These are phyloP conservation scores for Cryptococcus sp. DNA, from an alignment of 1,284 basidiomycete genomes.

Conservation along the genomic window DNA sequence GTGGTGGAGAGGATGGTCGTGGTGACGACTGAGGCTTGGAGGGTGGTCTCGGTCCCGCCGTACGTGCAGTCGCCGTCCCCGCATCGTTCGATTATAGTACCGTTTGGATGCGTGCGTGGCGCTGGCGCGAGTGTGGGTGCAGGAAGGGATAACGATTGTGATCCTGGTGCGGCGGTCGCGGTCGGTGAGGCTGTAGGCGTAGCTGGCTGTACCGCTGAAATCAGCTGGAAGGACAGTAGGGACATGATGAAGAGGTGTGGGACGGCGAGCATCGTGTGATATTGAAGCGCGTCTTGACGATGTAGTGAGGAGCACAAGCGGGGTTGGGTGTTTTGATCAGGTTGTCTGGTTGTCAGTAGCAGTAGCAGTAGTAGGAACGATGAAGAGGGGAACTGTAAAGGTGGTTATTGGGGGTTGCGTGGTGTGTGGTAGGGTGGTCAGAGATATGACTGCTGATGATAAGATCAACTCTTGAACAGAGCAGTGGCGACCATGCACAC, in stretches of 20 bases:
- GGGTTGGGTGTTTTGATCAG: not conserved
- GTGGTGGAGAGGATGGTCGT: slow-evolving; percentile 37
- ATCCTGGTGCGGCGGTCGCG: no score
- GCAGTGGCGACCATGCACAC: no score
- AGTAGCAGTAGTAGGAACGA: not conserved
- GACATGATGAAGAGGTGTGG: not conserved
- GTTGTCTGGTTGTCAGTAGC: slow-evolving; percentile 1
- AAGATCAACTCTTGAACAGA: no score
- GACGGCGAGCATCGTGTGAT: not conserved
- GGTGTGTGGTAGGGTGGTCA: no score
- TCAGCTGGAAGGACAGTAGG: no score
- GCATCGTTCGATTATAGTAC: slow-evolving; percentile 20
- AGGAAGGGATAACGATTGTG: not conserved
- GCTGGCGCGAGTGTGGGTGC: slow-evolving; percentile 2
- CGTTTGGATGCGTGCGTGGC: slow-evolving; percentile 3
- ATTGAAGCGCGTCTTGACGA: no score
- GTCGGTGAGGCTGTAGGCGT: no score
- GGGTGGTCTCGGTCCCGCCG: slow-evolving; percentile 21
- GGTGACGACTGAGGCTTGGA: slow-evolving; percentile 32
- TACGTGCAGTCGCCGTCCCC: slow-evolving; percentile 21
- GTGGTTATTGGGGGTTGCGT: no score
- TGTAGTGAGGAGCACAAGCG: not conserved
- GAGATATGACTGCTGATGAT: no score
- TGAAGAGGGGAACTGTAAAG: not conserved
- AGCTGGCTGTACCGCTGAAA: no score